phyloP scores from a whole-genome alignment of 306 rosid species.

The Ormosia semicastrata region DNA sequence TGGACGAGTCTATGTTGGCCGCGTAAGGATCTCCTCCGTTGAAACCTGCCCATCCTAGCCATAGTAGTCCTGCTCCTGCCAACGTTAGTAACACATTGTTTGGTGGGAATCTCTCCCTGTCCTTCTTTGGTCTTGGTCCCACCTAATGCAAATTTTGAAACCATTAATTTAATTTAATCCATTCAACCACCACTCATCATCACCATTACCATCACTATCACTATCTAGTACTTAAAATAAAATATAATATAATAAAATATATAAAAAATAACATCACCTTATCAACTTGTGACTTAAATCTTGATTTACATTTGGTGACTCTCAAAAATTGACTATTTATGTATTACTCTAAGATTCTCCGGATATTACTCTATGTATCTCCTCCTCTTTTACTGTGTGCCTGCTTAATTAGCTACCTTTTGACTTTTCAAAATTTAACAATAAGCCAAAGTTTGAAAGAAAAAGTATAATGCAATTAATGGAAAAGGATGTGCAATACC shows the following conservation, averaged over 20 bases:
- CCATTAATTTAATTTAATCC: background rate
- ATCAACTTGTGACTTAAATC: too few relatives aligned
- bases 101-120: conserved; percentile 56
- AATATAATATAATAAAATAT: too few relatives aligned
- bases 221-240: too few relatives aligned
- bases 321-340: background rate
- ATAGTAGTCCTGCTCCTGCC: conserved; percentile 52
- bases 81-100: conserved; percentile 49
- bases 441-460: too few relatives aligned
- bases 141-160: conserved; percentile 13
- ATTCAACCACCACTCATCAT: background rate
- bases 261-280: background rate
- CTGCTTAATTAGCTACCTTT: too few relatives aligned
- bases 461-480: too few relatives aligned
- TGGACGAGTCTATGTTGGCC: conserved; percentile 49
- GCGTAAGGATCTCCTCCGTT: conserved; percentile 61
- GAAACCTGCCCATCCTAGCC: conserved; percentile 67
- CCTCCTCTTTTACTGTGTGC: too few relatives aligned
- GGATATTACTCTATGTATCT: too few relatives aligned
- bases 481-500: too few relatives aligned
- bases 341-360: too few relatives aligned
- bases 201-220: too few relatives aligned
- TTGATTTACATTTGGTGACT: background rate
- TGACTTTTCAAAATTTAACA: too few relatives aligned
- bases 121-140: conserved; percentile 45